Evolutionary conservation across 2,329 filamentous ascomycete genomes (phyloP).

Genomic region (Diaporthe aspalathi): DNA sequence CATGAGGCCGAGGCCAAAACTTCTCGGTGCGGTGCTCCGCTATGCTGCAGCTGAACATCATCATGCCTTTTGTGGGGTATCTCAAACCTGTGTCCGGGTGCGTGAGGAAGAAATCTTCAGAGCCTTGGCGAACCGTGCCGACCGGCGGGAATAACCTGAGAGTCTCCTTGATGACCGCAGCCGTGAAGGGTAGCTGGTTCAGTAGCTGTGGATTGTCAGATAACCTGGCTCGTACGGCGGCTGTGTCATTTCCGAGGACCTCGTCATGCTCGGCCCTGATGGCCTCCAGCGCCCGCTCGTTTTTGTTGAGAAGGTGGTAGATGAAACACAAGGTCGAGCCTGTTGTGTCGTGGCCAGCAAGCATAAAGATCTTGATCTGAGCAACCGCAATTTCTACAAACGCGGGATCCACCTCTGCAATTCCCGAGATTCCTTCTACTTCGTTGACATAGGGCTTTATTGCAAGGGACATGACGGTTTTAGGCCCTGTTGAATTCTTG

Average conservation of each 20-base stretch:
- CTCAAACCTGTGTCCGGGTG: constrained; percentile 50
- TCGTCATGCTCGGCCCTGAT: constrained; percentile 47
- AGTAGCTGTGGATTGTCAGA: constrained; percentile 57
- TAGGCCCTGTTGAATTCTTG: constrained; percentile 36
- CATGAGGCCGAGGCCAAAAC: constrained; percentile 52
- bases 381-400: constrained; percentile 29
- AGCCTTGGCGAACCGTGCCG: constrained; percentile 52
- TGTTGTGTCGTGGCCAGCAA: constrained; percentile 39
- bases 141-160: constrained; percentile 63
- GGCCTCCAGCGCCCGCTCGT: constrained; percentile 42
- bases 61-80: constrained; percentile 52
- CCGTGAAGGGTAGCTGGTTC: constrained; percentile 62
- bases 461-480: constrained; percentile 47
- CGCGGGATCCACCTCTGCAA: constrained; percentile 15
- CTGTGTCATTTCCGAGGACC: constrained; percentile 45
- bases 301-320: constrained; percentile 41
- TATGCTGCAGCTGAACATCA: constrained; percentile 39
- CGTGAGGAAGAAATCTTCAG: constrained; percentile 48
- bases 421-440: constrained; percentile 19
- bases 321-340: constrained; percentile 34
- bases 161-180: constrained; percentile 66
- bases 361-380: constrained; percentile 47
- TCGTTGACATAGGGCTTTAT: constrained; percentile 44
- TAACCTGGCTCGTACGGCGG: constrained; percentile 48
- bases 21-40: constrained; percentile 47